These are phyloP conservation scores for Malus sylvestris DNA, from an alignment of 306 rosid genomes.

Conservation along the genomic window DNA sequence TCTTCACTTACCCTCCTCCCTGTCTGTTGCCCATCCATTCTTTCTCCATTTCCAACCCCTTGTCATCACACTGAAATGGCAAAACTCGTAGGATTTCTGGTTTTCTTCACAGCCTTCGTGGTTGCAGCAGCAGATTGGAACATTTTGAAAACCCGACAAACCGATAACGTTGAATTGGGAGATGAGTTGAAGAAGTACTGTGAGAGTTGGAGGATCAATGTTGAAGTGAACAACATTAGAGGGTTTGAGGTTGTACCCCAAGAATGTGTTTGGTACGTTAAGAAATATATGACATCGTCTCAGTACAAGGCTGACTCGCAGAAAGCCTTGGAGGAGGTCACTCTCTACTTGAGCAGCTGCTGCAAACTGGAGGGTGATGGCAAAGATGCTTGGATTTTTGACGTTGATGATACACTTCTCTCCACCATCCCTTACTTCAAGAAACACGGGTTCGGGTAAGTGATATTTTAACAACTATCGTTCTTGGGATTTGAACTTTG, in stretches of 20 bases:
- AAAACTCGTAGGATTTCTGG: constrained; percentile 24
- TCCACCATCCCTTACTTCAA: constrained; percentile 62
- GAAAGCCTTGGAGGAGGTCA: constrained; percentile 41
- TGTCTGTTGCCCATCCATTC: not conserved
- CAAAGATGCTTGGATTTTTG: constrained; percentile 66
- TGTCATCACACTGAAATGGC: constrained; percentile 22
- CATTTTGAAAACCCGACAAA: constrained; percentile 29
- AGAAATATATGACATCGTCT: constrained; percentile 47
- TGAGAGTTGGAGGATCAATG: constrained; percentile 75
- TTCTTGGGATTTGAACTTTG: not conserved
- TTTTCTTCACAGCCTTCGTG: constrained; percentile 23
- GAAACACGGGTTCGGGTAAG: constrained; percentile 46
- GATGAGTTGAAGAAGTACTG: constrained; percentile 50
- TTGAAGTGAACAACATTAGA: constrained; percentile 45
- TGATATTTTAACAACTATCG: not conserved
- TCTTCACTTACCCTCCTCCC: not conserved
- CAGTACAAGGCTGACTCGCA: constrained; percentile 42
- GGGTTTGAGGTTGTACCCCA: constrained; percentile 49
- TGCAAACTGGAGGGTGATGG: constrained; percentile 54
- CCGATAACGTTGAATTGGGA: constrained; percentile 8
- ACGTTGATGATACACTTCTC: constrained; percentile 64
- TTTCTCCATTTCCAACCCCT: not conserved
- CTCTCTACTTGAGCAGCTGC: constrained; percentile 21
- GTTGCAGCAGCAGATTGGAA: constrained; percentile 47
- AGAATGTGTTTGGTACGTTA: constrained; percentile 48